These are phyloP conservation scores for Penicillium roqueforti DNA, from an alignment of 495 filamentous ascomycete genomes.

Conservation along the genomic window DNA sequence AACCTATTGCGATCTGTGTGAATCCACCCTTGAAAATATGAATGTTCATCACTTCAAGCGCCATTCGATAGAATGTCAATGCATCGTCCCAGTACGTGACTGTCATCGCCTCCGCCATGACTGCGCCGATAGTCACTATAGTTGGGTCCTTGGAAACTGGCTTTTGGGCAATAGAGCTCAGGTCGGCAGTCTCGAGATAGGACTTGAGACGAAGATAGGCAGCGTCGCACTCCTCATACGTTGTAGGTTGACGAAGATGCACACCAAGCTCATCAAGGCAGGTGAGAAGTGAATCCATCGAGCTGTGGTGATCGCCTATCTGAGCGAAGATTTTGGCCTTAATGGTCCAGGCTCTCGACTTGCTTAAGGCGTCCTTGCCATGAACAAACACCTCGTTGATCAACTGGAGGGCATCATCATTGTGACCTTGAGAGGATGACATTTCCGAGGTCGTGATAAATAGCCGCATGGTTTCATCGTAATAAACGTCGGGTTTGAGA, in stretches of 20 bases:
- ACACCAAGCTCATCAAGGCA: slow-evolving; percentile 66
- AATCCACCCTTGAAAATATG: slow-evolving; percentile 63
- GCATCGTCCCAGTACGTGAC: slow-evolving; percentile 81
- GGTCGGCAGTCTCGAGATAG: slow-evolving; percentile 56
- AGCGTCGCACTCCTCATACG: slow-evolving; percentile 69
- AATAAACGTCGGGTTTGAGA: slow-evolving; percentile 63
- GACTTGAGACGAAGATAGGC: slow-evolving; percentile 59
- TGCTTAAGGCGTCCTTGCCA: slow-evolving; percentile 65
- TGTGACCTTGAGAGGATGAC: slow-evolving; percentile 68
- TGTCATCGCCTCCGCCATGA: slow-evolving; percentile 71
- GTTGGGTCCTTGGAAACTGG: slow-evolving; percentile 49
- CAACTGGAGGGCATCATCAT: slow-evolving; percentile 57
- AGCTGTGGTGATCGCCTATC: slow-evolving; percentile 60
- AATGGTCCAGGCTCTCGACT: slow-evolving; percentile 72
- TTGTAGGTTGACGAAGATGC: slow-evolving; percentile 58
- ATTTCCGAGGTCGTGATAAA: slow-evolving; percentile 76
- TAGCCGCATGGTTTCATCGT: slow-evolving; percentile 76
- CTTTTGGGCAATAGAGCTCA: slow-evolving; percentile 50
- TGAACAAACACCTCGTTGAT: slow-evolving; percentile 61
- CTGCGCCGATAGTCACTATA: slow-evolving; percentile 63
- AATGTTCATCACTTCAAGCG: slow-evolving; percentile 65
- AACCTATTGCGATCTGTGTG: slow-evolving; percentile 71
- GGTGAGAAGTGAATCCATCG: slow-evolving; percentile 62
- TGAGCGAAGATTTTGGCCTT: slow-evolving; percentile 73
- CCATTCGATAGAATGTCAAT: slow-evolving; percentile 70